Evolutionary conservation across 208 protist genomes (phyloP).

Genomic region (Trypanosoma theileri): DNA sequence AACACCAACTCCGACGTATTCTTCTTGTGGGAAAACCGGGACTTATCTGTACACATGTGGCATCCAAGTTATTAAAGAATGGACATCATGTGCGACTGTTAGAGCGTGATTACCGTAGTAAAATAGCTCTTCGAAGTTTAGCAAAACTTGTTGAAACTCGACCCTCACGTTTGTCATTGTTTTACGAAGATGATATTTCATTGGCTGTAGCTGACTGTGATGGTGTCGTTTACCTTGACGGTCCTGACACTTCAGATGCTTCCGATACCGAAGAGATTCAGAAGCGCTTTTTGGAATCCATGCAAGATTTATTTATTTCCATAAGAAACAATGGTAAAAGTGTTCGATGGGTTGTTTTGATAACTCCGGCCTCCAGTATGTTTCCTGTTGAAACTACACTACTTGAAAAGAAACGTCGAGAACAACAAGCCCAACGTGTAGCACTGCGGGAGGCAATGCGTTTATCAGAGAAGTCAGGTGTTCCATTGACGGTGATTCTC

Average conservation of each 20-base stretch:
- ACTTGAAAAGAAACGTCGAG: background rate
- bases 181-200: conserved; percentile 28
- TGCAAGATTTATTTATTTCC: conserved; percentile 31
- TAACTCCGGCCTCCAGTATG: conserved; percentile 15
- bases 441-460: conserved; percentile 20
- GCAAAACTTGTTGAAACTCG: conserved; percentile 17
- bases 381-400: conserved; percentile 26
- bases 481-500: conserved; percentile 18
- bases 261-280: conserved; percentile 8
- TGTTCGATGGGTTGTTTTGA: conserved; percentile 17
- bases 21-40: conserved; percentile 13
- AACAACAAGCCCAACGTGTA: conserved; percentile 5
- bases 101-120: conserved; percentile 18
- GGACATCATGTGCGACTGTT: conserved; percentile 17
- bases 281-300: conserved; percentile 2
- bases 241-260: conserved; percentile 21
- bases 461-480: conserved; percentile 5
- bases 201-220: conserved; percentile 23
- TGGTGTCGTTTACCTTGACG: conserved; percentile 18
- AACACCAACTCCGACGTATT: conserved; percentile 14
- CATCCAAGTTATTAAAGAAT: conserved; percentile 8
- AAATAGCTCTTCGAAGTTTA: background rate
- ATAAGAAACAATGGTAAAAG: conserved; percentile 22
- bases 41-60: conserved; percentile 10
- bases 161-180: conserved; percentile 23